These are phyloP conservation scores for Coemansia sp. DNA, from an alignment of 192 early-diverging fungal genomes.

Conservation along the genomic window DNA sequence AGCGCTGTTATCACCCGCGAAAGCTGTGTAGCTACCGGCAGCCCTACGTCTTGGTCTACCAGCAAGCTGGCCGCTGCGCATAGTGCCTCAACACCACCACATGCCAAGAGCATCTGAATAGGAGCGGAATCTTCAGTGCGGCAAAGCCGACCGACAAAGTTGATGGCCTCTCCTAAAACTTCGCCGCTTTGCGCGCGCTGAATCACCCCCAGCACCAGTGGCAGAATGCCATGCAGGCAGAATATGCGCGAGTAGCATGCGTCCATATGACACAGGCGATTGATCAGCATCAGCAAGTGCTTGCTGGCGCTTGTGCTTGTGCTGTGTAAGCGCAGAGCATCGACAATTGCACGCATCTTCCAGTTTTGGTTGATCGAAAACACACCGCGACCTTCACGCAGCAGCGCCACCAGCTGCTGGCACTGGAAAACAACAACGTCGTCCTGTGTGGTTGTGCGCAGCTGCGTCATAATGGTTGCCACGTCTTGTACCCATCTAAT, in stretches of 20 bases:
- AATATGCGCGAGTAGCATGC: constrained; percentile 34
- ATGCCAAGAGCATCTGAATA: constrained; percentile 49
- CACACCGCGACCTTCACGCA: constrained; percentile 50
- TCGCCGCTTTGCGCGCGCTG: constrained; percentile 20
- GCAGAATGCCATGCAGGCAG: constrained; percentile 47
- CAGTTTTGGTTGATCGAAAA: constrained; percentile 49
- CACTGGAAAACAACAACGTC: constrained; percentile 37
- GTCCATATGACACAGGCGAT: constrained; percentile 48
- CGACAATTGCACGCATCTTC: constrained; percentile 44
- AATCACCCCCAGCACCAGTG: constrained; percentile 29
- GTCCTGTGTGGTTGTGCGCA: constrained; percentile 34
- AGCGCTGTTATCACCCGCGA: constrained; percentile 43
- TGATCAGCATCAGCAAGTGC: constrained; percentile 41
- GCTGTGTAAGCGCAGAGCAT: constrained; percentile 40
- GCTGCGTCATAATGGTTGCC: constrained; percentile 26
- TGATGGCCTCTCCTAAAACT: constrained; percentile 34
- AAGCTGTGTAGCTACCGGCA: constrained; percentile 33
- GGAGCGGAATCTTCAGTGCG: constrained; percentile 34
- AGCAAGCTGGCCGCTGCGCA: constrained; percentile 25
- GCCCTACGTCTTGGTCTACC: constrained; percentile 14
- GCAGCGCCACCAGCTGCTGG: constrained; percentile 37
- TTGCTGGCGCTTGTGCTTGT: constrained; percentile 23
- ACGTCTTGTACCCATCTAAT: constrained; percentile 52
- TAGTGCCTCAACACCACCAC: constrained; percentile 42
- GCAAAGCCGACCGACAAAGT: constrained; percentile 41